Evolutionary conservation across 2,329 filamentous ascomycete genomes (phyloP).

Genomic region (Pseudocercospora pini-densiflorae): DNA sequence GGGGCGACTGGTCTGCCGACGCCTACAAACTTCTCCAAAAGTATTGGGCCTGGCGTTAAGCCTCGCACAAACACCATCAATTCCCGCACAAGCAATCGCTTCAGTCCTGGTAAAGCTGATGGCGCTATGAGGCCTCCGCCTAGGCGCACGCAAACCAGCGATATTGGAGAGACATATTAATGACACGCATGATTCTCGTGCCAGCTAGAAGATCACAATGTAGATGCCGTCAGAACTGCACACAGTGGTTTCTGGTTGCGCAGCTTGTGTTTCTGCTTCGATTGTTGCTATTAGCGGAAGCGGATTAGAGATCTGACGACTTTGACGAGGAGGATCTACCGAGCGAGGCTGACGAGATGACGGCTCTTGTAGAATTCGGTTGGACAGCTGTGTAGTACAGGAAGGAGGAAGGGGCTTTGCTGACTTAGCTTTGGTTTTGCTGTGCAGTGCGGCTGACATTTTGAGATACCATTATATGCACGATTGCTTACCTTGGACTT

Average conservation of each 20-base stretch:
- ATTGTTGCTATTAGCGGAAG: constrained; percentile 3
- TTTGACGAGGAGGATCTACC: constrained; percentile 9
- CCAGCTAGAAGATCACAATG: not conserved
- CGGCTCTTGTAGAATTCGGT: constrained; percentile 1
- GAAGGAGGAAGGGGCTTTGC: constrained; percentile 9
- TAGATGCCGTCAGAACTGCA: not conserved
- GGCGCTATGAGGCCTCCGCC: constrained; percentile 52
- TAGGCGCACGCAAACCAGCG: constrained; percentile 44
- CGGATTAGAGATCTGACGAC: constrained; percentile 8
- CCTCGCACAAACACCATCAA: constrained; percentile 16
- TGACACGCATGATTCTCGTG: not conserved
- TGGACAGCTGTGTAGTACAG: constrained; percentile 10
- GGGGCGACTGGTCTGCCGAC: constrained; percentile 19
- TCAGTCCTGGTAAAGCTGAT: constrained; percentile 22
- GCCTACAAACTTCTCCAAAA: constrained; percentile 23
- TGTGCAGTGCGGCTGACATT: constrained; percentile 14
- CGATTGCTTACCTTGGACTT: constrained; percentile 7
- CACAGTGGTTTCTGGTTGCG: constrained; percentile 1
- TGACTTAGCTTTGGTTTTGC: constrained; percentile 5
- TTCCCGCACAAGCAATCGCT: constrained; percentile 27
- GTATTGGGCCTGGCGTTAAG: constrained; percentile 20
- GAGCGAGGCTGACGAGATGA: constrained; percentile 10
- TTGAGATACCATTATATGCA: constrained; percentile 22
- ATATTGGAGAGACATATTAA: constrained; percentile 43
- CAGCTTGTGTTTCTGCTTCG: not conserved